Conservation (phyloP, 345 rosid genomes). For the Melaleuca quinquenervia region DNA sequence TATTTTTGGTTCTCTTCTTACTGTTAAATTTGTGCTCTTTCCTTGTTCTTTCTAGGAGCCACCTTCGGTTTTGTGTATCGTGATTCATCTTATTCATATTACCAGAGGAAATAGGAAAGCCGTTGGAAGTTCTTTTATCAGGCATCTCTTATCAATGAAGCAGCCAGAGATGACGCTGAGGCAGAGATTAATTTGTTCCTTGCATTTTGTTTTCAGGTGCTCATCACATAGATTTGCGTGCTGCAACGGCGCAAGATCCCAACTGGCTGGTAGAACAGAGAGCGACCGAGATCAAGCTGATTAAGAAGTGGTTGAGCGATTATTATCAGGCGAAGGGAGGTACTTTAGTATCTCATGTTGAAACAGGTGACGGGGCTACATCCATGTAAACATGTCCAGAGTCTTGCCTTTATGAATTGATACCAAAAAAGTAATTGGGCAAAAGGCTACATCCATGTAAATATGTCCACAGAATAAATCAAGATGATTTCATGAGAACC, state of each 20-base stretch:
- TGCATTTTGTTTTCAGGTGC: slow-evolving; percentile 39
- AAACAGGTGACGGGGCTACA: background rate
- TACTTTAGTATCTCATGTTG: background rate
- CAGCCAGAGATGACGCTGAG: background rate
- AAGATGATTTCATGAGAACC: background rate
- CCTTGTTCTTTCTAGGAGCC: background rate
- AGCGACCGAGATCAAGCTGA: slow-evolving; percentile 55
- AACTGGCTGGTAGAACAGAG: slow-evolving; percentile 75
- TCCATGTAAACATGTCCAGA: background rate
- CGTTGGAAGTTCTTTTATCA: background rate
- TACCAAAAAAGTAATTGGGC: background rate
- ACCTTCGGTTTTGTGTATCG: background rate
- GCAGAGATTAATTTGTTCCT: background rate
- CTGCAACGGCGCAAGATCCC: slow-evolving; percentile 60
- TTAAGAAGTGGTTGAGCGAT: slow-evolving; percentile 55
- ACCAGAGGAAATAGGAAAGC: background rate
- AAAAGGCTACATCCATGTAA: background rate
- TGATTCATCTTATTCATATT: background rate
- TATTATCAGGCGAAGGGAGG: slow-evolving; percentile 20
- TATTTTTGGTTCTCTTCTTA: background rate
- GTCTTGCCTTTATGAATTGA: background rate
- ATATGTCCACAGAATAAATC: background rate
- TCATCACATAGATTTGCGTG: slow-evolving; percentile 81
- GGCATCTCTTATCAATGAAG: background rate
- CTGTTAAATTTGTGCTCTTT: background rate